Evolutionary conservation across 345 rosid species (phyloP).

Genomic region (Cochlearia excelsa): DNA sequence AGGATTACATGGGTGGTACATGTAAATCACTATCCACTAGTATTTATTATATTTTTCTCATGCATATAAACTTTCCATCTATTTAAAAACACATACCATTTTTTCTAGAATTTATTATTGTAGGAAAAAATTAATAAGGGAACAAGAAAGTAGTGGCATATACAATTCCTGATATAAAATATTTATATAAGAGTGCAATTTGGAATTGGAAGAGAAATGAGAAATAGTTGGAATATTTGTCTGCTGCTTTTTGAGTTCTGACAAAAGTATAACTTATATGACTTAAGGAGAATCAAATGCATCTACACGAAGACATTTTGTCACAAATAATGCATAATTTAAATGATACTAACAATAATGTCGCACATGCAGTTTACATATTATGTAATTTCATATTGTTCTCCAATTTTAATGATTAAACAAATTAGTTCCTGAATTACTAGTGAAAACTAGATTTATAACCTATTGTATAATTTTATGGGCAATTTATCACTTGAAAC

Average conservation of each 20-base stretch:
- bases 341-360: no score
- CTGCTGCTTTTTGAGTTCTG: slow-evolving; percentile 24
- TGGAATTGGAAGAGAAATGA: slow-evolving; percentile 7
- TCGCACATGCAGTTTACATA: no score
- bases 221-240: slow-evolving; percentile 22
- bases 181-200: not conserved
- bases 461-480: no score
- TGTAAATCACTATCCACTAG: not conserved
- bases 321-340: no score
- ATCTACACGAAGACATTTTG: slow-evolving; percentile 3
- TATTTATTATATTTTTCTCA: not conserved
- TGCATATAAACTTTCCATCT: not conserved
- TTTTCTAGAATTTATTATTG: not conserved
- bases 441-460: no score
- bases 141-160: slow-evolving; percentile 3
- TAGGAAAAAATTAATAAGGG: not conserved
- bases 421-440: no score
- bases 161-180: not conserved
- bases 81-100: not conserved
- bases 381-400: no score
- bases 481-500: no score
- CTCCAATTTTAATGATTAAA: no score
- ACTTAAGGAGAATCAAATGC: slow-evolving; percentile 8
- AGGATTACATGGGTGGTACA: not conserved
- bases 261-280: slow-evolving; percentile 11